Base-by-base conservation (phyloP, 352 stramenopile genomes). In the Globisporangium alternatum region DNA sequence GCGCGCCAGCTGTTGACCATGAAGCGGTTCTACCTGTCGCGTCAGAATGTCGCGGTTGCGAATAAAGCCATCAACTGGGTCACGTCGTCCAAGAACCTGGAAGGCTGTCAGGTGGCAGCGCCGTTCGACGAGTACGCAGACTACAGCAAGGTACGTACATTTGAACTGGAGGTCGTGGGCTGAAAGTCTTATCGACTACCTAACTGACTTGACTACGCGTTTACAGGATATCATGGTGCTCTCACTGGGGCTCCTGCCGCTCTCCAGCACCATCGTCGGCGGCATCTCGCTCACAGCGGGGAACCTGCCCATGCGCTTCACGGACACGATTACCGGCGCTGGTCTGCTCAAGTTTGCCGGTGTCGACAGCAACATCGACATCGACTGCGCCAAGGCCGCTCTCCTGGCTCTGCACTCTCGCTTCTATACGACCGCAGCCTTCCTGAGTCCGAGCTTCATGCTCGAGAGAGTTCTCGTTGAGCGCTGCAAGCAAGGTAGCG, bases 381-480 rank as follows among this genome's bases (percentile, higher is more conserved):
- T 55, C 19, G 57, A 64, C 31, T 64, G 57, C 30, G n/a, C 31
- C 5, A 64, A 64, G 55, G 57, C 57, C 30, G 47, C 47, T n/a
- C 31, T 60, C 13, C 17, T 60, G 25, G 21, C 15, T 17, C 25
- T 60, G 22, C 55, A 60, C 25, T 47, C 55, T 31, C 45, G 45
- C 17, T 64, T 64, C 57, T 33, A 64, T 8, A 30, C n/a, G 9
- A 55, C 5, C 7, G 39, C 49, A 10, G 37, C 48, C 3, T 59
- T 65, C 33, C n/a, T 65, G 25, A 47, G 30, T 30, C 60, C 60
- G 37, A 35, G 17, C n/a, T 65, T 65, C 39, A 44, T 33, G 48
- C 21, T 60, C 60, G 60, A 58, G 41, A 21, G 22, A 5, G 2
- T 19, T 9, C 4, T 12, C 3, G n/a, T 15, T 4, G 45, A 55